Evolutionary conservation across 306 rosid species (phyloP).

Genomic region (Urtica urens): DNA sequence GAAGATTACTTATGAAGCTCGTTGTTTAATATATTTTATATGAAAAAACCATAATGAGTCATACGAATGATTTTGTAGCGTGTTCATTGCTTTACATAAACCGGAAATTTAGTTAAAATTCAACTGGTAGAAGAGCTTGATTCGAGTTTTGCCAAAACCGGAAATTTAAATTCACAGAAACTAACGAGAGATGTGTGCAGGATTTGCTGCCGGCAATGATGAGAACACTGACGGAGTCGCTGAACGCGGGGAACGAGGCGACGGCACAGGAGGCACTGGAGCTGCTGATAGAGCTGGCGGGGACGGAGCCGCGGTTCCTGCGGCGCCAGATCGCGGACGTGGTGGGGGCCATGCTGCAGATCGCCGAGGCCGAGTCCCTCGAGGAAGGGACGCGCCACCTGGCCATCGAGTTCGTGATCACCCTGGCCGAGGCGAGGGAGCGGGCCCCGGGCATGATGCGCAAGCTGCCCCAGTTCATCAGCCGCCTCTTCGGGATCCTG

Average conservation of each 20-base stretch:
- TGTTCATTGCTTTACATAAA: no score
- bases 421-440: constrained; percentile 92
- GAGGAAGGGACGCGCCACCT: constrained; percentile 89
- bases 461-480: constrained; percentile 87
- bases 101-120: no score
- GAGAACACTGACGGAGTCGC: constrained; percentile 70
- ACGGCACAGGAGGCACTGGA: constrained; percentile 93
- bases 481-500: constrained; percentile 68
- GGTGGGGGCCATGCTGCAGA: constrained; percentile 84
- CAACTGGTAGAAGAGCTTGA: no score
- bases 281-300: constrained; percentile 77
- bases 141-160: no score
- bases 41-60: no score
- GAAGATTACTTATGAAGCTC: no score
- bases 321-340: constrained; percentile 80
- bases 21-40: no score
- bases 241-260: constrained; percentile 78
- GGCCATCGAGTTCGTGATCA: constrained; percentile 90
- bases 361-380: constrained; percentile 73
- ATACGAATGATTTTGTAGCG: no score
- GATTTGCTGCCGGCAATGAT: constrained; percentile 89
- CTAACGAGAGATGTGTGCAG: no score
- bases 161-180: no score
- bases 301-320: constrained; percentile 80
- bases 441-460: constrained; percentile 98